Evolutionary conservation across 371 early-diverging fungal genomes (phyloP), one percentile per base, ranked within the genome.

Genomic region (Zychaea mexicana): DNA sequence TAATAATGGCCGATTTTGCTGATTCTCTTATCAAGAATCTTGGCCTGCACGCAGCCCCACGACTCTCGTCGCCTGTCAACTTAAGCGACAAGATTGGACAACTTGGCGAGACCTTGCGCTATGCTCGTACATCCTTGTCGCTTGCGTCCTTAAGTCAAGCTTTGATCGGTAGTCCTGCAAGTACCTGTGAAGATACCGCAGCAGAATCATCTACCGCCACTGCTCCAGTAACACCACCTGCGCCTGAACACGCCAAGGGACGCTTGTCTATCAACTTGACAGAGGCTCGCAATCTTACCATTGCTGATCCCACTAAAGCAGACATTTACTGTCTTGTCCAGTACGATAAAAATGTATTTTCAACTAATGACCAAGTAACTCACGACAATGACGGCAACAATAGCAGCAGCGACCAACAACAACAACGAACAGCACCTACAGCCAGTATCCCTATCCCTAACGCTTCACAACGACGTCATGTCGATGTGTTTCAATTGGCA

Each of bases 301-400:
- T 82, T 26, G 59, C 61, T 39, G 73, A 84, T 55, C 75, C 79
- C 15, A 63, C 61, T 3, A 71, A 76, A 52, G 57, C 77, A n/a
- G 70, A 80, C 21, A 76, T 82, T 0, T 85, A 79, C 55, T 83
- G 85, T 46, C 63, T 83, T 32, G 67, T 85, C 6, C 75, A 81
- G 32, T 85, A 77, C 46, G 79, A 85, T 33, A 80, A 75, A 24
- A 79, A 76, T 22, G 72, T 68, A 17, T 62, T 78, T 21, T 76
- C 77, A 26, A 85, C 83, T 1, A 70, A 68, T 13, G 71, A 81
- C 45, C 67, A 70, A 28, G 38, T 42, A 38, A 39, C 42, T n/a
- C 8, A 57, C 60, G 66, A 15, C 19, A 64, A 65, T 27, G 68
- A 33, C 58, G n/a, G n/a, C n/a, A n/a, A n/a, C n/a, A n/a, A n/a